Percentiles rank a stretch among this genome's conserved stretches.
phyloP scores from a whole-genome alignment of 305 asterid genomes.

The Fraxinus nigra region DNA sequence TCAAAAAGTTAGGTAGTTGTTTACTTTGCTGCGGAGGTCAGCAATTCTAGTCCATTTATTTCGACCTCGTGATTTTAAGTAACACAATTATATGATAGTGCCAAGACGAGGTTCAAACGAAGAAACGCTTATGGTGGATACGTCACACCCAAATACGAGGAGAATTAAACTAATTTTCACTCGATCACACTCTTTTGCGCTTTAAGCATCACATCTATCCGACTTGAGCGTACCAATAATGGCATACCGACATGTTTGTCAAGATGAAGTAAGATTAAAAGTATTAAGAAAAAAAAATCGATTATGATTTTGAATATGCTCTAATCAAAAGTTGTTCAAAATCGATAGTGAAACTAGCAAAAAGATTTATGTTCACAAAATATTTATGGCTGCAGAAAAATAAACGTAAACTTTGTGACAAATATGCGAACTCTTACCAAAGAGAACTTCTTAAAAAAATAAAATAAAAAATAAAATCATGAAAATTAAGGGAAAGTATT shows the following conservation, averaged over 20 bases:
- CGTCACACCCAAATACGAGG: not conserved
- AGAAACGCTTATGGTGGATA: not conserved
- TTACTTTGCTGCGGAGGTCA: not conserved
- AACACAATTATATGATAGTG: no score
- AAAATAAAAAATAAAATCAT: no score
- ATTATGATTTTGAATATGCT: no score
- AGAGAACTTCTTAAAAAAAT: no score
- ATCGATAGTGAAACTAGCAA: no score
- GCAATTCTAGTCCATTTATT: not conserved
- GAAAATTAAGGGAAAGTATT: no score
- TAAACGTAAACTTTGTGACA: not conserved
- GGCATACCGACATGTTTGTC: not conserved
- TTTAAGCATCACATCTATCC: not conserved
- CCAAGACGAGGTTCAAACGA: not conserved
- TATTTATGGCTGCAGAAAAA: not conserved
- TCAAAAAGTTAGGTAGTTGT: not conserved
- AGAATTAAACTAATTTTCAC: no score
- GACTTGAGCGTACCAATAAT: not conserved
- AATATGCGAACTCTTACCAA: not conserved
- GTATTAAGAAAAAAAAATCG: not conserved
- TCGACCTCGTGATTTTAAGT: not conserved
- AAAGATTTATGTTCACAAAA: not conserved
- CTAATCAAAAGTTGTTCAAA: no score
- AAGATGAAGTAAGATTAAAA: no score
- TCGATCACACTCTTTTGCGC: not conserved